Conservation (phyloP, 2,329 filamentous ascomycete genomes). For the Trichoderma cornu-damae region DNA sequence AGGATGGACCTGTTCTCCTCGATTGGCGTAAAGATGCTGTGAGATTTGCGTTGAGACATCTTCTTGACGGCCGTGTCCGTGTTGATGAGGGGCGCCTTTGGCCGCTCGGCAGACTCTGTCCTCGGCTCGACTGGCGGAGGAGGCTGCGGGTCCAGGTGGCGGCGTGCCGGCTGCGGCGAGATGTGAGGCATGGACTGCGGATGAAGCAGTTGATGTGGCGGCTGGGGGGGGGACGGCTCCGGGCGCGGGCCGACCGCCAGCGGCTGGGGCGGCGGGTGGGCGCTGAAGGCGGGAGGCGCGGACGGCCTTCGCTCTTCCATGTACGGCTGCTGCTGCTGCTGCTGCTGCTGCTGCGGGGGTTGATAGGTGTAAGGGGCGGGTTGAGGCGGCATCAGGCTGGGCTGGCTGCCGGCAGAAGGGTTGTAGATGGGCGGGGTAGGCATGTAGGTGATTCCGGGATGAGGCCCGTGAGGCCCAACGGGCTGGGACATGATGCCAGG, state of each 20-base stretch:
- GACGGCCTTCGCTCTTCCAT: constrained; percentile 71
- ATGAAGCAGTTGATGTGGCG: constrained; percentile 48
- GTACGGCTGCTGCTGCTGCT: constrained; percentile 55
- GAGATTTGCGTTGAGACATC: constrained; percentile 70
- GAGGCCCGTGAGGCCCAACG: constrained; percentile 54
- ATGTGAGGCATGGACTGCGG: constrained; percentile 46
- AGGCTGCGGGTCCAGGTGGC: constrained; percentile 46
- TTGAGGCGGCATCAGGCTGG: constrained; percentile 35
- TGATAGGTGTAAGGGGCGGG: constrained; percentile 38
- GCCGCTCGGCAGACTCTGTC: constrained; percentile 44
- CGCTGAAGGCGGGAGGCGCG: constrained; percentile 62
- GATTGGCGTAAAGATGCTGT: constrained; percentile 96
- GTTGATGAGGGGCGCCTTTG: constrained; percentile 45
- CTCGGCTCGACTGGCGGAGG: constrained; percentile 48
- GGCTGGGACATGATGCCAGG: constrained; percentile 67
- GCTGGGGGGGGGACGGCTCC: constrained; percentile 57
- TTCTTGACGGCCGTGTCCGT: constrained; percentile 52
- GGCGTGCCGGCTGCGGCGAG: constrained; percentile 40
- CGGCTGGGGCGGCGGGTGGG: constrained; percentile 50
- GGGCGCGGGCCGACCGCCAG: constrained; percentile 43
- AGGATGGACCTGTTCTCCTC: constrained; percentile 87
- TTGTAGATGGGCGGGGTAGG: constrained; percentile 83
- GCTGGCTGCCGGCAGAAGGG: constrained; percentile 40
- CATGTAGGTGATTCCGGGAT: constrained; percentile 70
- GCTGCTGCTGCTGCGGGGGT: constrained; percentile 43